A percentile compares a stretch with the other conserved stretches of the same genome.
phyloP scores from a whole-genome alignment of 2,329 filamentous ascomycete species.

The Pestalotiopsis sp. region DNA sequence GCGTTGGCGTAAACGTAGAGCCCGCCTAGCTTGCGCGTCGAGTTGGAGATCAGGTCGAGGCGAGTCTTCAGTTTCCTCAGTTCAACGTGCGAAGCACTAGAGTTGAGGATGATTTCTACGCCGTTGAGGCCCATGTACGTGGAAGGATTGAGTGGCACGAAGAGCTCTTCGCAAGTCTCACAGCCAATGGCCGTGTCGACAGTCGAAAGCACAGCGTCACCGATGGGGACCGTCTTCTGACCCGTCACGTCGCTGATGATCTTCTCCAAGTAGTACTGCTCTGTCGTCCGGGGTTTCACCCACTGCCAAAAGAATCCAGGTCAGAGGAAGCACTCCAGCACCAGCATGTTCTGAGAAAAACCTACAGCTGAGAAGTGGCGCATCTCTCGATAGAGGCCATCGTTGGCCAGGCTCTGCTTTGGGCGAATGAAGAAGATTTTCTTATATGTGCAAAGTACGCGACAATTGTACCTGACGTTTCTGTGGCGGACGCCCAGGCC shows the following conservation, averaged over 20 bases:
- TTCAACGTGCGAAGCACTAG: background rate
- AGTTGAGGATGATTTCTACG: background rate
- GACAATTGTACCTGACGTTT: constrained; percentile 66
- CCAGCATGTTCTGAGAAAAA: constrained; percentile 29
- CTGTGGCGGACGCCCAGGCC: constrained; percentile 65
- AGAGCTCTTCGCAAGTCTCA: constrained; percentile 32
- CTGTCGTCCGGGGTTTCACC: constrained; percentile 35
- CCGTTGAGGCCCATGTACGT: background rate
- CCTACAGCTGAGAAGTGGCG: constrained; percentile 44
- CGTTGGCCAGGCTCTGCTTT: constrained; percentile 72
- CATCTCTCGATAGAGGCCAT: constrained; percentile 66
- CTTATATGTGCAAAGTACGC: constrained; percentile 66
- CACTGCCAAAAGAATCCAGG: constrained; percentile 41
- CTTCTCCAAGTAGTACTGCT: constrained; percentile 40
- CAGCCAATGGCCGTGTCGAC: constrained; percentile 41
- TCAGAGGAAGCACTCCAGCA: background rate
- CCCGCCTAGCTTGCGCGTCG: background rate
- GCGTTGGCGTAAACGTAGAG: constrained; percentile 1
- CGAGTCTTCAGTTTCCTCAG: background rate
- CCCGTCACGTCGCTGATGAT: constrained; percentile 33
- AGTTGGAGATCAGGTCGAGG: background rate
- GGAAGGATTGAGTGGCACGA: background rate
- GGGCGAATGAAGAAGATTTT: constrained; percentile 73
- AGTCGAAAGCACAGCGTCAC: constrained; percentile 41
- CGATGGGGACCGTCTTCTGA: constrained; percentile 40